phyloP scores from a whole-genome alignment of 139 green algal genomes.

The Micromonas pusilla region DNA sequence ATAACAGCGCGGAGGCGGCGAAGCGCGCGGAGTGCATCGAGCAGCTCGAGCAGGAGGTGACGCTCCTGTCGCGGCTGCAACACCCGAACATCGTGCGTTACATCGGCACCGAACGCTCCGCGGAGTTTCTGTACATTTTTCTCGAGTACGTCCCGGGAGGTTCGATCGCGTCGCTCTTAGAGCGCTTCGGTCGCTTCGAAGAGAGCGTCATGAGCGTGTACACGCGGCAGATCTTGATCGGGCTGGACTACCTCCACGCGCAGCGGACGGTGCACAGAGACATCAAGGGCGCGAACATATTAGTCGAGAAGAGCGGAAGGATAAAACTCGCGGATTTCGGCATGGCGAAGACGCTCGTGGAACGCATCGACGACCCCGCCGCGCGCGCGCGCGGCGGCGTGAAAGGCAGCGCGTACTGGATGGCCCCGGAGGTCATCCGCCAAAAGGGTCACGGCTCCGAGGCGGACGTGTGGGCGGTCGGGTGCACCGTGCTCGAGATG shows the following conservation, averaged over 20 bases:
- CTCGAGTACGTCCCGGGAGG: constrained; percentile 44
- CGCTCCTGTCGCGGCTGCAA: constrained; percentile 30
- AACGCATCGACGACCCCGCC: neutral
- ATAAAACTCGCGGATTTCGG: constrained; percentile 54
- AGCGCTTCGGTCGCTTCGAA: constrained; percentile 38
- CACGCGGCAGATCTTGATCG: constrained; percentile 56
- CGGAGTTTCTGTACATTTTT: constrained; percentile 45
- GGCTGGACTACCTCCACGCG: constrained; percentile 45
- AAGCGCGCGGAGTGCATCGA: too few species aligned
- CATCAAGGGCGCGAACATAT: constrained; percentile 46
- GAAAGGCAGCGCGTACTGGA: constrained; percentile 41
- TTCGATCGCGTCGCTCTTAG: constrained; percentile 39
- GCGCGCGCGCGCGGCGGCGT: too few species aligned
- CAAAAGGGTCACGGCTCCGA: constrained; percentile 23
- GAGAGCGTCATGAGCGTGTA: constrained; percentile 56
- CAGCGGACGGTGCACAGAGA: constrained; percentile 39
- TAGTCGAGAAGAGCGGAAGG: constrained; percentile 53
- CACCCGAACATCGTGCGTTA: constrained; percentile 46
- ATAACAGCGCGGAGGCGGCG: too few species aligned
- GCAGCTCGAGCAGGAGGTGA: constrained; percentile 57
- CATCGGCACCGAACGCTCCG: constrained; percentile 36
- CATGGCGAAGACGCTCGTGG: constrained; percentile 46
- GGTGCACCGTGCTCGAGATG: constrained; percentile 51
- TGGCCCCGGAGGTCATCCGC: constrained; percentile 36
- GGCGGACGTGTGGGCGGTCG: constrained; percentile 45